Conservation (phyloP, 140 eudicot genomes). For the Oenanthe javanica region DNA sequence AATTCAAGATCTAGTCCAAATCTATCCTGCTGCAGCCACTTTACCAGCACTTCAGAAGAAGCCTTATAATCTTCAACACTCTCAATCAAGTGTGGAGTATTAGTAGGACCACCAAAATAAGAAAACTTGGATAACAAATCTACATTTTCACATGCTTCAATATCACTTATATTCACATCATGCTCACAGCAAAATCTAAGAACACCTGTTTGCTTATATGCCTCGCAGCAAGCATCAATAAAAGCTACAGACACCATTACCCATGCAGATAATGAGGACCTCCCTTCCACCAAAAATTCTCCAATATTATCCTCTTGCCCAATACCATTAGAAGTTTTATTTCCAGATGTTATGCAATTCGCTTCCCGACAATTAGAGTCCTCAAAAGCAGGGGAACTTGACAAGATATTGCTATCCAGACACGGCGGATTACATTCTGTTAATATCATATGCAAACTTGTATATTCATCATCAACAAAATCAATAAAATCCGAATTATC, state of each 20-base stretch:
- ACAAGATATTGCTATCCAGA: conserved; percentile 27
- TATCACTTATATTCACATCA: conserved; percentile 13
- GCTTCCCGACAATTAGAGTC: conserved; percentile 7
- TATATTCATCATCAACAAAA: conserved; percentile 37
- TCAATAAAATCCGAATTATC: conserved; percentile 17
- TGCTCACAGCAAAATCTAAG: conserved; percentile 61
- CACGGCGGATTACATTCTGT: conserved; percentile 43
- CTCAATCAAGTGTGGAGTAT: conserved; percentile 35
- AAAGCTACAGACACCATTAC: conserved; percentile 42
- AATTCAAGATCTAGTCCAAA: conserved; percentile 79
- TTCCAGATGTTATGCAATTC: conserved; percentile 24
- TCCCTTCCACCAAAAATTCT: conserved; percentile 62
- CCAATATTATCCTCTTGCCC: conserved; percentile 37
- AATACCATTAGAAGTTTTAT: conserved; percentile 9
- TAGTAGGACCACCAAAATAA: conserved; percentile 35
- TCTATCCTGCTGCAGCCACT: conserved; percentile 77
- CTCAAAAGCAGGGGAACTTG: conserved; percentile 18
- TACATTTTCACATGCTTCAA: conserved; percentile 15
- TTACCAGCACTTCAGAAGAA: conserved; percentile 33
- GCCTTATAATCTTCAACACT: conserved; percentile 38
- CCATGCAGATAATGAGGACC: conserved; percentile 63
- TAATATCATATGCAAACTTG: conserved; percentile 44
- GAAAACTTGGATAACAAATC: conserved; percentile 61
- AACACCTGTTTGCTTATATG: conserved; percentile 43
- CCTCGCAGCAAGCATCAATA: conserved; percentile 39